Percentiles rank a stretch among this genome's conserved stretches.
phyloP scores from a whole-genome alignment of 768 basidiomycete genomes.

The Mycena chlorophos region DNA sequence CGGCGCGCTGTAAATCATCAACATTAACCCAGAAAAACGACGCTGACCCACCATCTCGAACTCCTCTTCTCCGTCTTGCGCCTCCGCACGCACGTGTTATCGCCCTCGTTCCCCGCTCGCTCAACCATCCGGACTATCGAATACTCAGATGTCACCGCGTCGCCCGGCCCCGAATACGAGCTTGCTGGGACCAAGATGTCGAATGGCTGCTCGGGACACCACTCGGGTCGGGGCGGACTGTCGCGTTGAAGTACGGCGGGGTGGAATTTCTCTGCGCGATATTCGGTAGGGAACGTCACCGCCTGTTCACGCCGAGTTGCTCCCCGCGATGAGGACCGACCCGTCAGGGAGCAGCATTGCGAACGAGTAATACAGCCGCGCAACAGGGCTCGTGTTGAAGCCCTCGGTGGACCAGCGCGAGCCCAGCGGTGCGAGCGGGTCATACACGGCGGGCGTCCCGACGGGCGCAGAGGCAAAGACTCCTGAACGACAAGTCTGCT shows the following conservation, averaged over 20 bases:
- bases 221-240: slow-evolving; percentile 65
- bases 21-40: slow-evolving; percentile 6
- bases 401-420: slow-evolving; percentile 73
- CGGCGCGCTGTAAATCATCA: slow-evolving; percentile 69
- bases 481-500: slow-evolving; percentile 63
- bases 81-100: slow-evolving; percentile 77
- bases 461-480: slow-evolving; percentile 82
- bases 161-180: too few species aligned
- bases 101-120: slow-evolving; percentile 74
- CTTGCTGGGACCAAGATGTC: too few species aligned
- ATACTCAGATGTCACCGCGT: slow-evolving; percentile 81
- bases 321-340: slow-evolving; percentile 85
- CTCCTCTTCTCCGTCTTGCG: slow-evolving; percentile 58
- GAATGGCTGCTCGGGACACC: too few species aligned
- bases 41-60: slow-evolving; percentile 74
- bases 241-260: slow-evolving; percentile 81
- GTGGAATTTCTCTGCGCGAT: slow-evolving; percentile 85
- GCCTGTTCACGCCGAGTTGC: slow-evolving; percentile 81
- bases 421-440: slow-evolving; percentile 71
- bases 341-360: slow-evolving; percentile 86
- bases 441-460: slow-evolving; percentile 78
- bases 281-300: slow-evolving; percentile 65
- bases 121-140: slow-evolving; percentile 87
- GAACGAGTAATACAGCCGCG: slow-evolving; percentile 89
- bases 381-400: slow-evolving; percentile 58